Evolutionary conservation across 176 grass and related monocot genomes (phyloP), one percentile per base, ranked within the genome.

Genomic region (Aegilops sharonensis): DNA sequence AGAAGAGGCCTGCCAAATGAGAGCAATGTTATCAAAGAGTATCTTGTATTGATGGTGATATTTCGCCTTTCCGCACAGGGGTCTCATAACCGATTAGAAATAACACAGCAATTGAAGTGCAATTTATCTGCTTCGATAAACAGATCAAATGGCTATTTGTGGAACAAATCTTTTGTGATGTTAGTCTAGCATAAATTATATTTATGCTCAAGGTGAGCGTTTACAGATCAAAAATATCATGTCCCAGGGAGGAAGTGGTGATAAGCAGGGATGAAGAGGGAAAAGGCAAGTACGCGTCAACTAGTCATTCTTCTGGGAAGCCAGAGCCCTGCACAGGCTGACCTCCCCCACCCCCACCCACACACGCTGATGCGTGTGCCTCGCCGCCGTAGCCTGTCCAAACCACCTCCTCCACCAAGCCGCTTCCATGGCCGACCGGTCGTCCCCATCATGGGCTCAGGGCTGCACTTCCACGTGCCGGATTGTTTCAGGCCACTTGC

Each of bases 1-100:
- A 50, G 93, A 89, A 57, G 93, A 92, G 68, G 72, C 91, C 93
- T 95, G 88, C n/a, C 14, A 80, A 89, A 85, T 15, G 14, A 45
- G n/a, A 67, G 57, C 27, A 69, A 47, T 42, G 23, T 56, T 42
- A 78, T 18, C 54, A 64, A 77, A 89, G 37, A 30, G 29, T 21
- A 77, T 32, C 59, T 39, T 23, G 83, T 39, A 62, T 60, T 39
- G 8, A 68, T 20, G 27, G 15, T 81, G 32, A 39, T 39, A 39
- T 39, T 39, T 39, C 37, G 8, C 37, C 37, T 39, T 39, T 39
- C 42, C 43, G 21, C 6, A 54, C 15, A 5, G 39, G 42, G 52
- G 30, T 11, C 20, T 35, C 56, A 27, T n/a, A 73, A 81, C 56
- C 9, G 29, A 52, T 81, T 54, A 73, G 40, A 2, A 23, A n/a